Evolutionary conservation across 176 grass and related monocot genomes (phyloP).

Genomic region (Stipa capillata): DNA sequence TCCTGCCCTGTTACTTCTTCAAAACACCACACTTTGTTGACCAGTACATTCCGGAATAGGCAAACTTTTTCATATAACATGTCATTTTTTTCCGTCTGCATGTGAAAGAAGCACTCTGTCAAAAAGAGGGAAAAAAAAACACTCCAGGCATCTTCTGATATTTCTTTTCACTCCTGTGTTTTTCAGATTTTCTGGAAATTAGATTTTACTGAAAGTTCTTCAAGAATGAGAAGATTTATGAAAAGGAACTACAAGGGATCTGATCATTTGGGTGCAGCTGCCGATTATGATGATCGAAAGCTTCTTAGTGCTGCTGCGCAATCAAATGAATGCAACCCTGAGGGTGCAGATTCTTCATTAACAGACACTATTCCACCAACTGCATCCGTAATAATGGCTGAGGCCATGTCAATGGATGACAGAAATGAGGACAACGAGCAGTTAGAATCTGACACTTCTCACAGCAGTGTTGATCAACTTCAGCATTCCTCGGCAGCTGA

Average conservation of each 20-base stretch:
- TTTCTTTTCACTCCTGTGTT: constrained; percentile 7
- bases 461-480: constrained; percentile 48
- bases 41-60: constrained; percentile 7
- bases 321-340: constrained; percentile 25
- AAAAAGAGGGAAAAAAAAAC: neutral
- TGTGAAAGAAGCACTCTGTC: neutral
- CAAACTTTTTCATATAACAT: constrained; percentile 7
- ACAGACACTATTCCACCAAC: constrained; percentile 51
- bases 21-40: constrained; percentile 18
- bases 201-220: constrained; percentile 92
- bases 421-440: constrained; percentile 77
- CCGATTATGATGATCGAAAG: constrained; percentile 80
- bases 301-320: constrained; percentile 44
- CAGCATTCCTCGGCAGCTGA: constrained; percentile 41
- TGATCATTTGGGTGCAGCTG: constrained; percentile 93
- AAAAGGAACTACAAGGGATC: constrained; percentile 91
- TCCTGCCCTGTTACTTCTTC: neutral
- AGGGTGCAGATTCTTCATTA: constrained; percentile 45
- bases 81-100: constrained; percentile 3
- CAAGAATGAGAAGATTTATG: constrained; percentile 96
- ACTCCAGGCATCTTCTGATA: neutral
- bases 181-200: constrained; percentile 87
- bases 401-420: constrained; percentile 79
- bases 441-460: constrained; percentile 49
- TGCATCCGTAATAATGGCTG: constrained; percentile 72